Base-by-base conservation (phyloP, 2,329 filamentous ascomycete genomes). In the Aspergillus novofumigatus region DNA sequence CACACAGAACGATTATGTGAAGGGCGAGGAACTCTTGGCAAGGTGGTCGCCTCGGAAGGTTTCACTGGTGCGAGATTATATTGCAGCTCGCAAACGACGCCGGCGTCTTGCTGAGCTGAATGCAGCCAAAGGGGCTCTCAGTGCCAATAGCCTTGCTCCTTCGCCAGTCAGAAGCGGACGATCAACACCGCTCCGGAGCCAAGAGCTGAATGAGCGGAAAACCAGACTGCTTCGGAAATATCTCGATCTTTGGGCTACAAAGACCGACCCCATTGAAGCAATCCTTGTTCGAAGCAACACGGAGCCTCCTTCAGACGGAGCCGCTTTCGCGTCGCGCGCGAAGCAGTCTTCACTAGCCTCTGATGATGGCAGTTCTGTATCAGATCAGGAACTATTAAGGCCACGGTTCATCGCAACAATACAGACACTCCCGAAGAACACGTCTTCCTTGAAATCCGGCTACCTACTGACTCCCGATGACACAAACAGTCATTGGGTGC, bases 1-100 rank as follows among this genome's bases (percentile, higher is more conserved):
- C 72, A 97, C 92, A 17, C 88, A 91, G 58, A 89, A 96, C 67
- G 91, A 96, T 72, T 97, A 97, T 69, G 90, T 99, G 66, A 97
- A 96, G 73, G 94, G 94, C 55, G 92, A 99, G 75, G 94, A 99
- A 73, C 83, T 87, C 51, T 80, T 99, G 42, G 86, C 81, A 2
- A 86, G 86, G 56, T 99, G 94, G 94, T 86, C 87, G 7, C 93
- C 94, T 1, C 85, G 94, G 45, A 92, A 94, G 38, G 90, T 97
- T 2, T 95, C 91, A 0, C 78, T 99, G 0, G 88, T 99, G n/a
- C 86, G 87, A 57, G 94, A 99, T 73, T 96, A 88, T 67, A 88
- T 97, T 54, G 76, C 81, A 10, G 83, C 89, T 5, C 86, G 86
- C 59, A 91, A 90, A 74, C 88, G 89, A 69, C 86, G 86, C 65